phyloP scores from a whole-genome alignment of 1,139 yeast species.

The Geotrichum australiense region DNA sequence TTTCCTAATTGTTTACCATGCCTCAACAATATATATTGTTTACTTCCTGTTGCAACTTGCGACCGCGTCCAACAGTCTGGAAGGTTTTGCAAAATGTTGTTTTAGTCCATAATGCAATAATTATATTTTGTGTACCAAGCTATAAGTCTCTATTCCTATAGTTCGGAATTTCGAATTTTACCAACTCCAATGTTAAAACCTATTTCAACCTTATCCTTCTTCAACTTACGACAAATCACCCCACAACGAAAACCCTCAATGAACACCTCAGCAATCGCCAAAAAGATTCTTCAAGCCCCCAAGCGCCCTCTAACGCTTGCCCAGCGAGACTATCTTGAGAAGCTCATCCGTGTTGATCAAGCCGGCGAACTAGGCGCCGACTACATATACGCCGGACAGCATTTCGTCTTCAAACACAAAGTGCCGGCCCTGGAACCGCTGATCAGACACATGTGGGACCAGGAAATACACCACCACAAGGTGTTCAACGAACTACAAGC shows the following conservation, averaged over 20 bases:
- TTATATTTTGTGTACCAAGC: too few species aligned
- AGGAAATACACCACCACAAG: conserved; percentile 82
- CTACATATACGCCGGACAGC: conserved; percentile 88
- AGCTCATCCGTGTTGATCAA: conserved; percentile 86
- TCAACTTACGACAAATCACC: too few species aligned
- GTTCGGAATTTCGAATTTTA: too few species aligned
- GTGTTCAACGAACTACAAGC: conserved; percentile 76
- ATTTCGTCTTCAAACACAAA: conserved; percentile 61
- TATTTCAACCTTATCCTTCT: too few species aligned
- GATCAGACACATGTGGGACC: conserved; percentile 96
- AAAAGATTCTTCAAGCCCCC: conserved; percentile 13
- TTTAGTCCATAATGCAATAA: too few species aligned
- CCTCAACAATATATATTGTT: too few species aligned
- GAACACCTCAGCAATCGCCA: conserved; percentile 14
- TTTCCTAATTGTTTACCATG: too few species aligned
- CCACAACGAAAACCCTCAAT: background rate
- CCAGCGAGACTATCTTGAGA: conserved; percentile 55
- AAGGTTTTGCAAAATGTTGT: too few species aligned
- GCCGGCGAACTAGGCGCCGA: conserved; percentile 99
- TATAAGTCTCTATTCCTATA: too few species aligned
- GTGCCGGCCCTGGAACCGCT: conserved; percentile 56
- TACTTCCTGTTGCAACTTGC: too few species aligned
- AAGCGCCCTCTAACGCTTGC: conserved; percentile 21
- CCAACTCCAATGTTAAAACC: too few species aligned
- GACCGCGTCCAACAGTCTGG: too few species aligned